Percentiles rank a stretch among this genome's conserved stretches.
Evolutionary conservation across 805 yeast species (phyloP).

Genomic region (Ogataea neopini): DNA sequence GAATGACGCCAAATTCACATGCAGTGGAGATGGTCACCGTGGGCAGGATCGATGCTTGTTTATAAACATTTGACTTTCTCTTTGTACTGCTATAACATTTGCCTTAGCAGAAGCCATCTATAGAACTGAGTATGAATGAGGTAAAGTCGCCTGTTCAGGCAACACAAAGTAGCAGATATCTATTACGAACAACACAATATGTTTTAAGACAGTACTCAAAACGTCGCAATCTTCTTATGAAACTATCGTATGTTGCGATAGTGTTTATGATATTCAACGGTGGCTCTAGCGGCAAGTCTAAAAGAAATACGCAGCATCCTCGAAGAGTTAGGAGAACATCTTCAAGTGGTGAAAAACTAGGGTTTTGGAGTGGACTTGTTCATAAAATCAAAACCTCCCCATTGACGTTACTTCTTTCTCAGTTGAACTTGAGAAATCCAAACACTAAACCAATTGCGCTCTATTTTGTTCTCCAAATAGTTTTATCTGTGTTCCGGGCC

Average conservation of each 20-base stretch:
- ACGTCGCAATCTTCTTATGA: slow-evolving; percentile 24
- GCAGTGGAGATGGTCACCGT: neutral
- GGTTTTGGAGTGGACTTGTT: slow-evolving; percentile 1
- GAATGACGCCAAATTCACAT: slow-evolving; percentile 1
- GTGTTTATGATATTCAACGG: slow-evolving; percentile 31
- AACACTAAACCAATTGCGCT: slow-evolving; percentile 15
- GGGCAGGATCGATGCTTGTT: neutral
- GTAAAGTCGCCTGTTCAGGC: neutral
- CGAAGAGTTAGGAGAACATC: slow-evolving; percentile 1
- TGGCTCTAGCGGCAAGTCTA: slow-evolving; percentile 18
- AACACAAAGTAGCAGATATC: slow-evolving; percentile 8
- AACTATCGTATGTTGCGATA: slow-evolving; percentile 26
- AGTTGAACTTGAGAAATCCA: slow-evolving; percentile 16
- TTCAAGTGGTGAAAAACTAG: neutral
- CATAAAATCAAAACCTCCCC: slow-evolving; percentile 18
- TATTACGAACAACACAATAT: slow-evolving; percentile 16
- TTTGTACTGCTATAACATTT: neutral
- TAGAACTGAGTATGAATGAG: neutral
- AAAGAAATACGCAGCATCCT: neutral
- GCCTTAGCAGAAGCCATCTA: neutral
- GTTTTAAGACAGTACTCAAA: slow-evolving; percentile 23
- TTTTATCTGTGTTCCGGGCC: slow-evolving; percentile 66
- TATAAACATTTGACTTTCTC: neutral
- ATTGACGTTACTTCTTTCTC: slow-evolving; percentile 18
- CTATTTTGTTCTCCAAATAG: slow-evolving; percentile 51